phyloP scores from a whole-genome alignment of 306 rosid species.

The Fagus sylvatica region DNA sequence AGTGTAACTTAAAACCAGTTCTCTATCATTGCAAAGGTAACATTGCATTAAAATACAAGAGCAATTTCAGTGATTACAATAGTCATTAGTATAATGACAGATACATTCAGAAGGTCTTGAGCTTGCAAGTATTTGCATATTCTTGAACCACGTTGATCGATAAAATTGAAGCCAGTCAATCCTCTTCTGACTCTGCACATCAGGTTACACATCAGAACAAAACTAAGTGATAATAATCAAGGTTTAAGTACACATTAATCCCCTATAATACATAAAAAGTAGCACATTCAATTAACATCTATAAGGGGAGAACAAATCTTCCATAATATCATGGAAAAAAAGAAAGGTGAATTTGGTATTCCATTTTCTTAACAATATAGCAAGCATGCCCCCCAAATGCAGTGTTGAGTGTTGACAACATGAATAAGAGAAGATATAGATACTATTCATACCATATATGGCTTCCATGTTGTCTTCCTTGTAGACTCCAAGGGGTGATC shows the following conservation, averaged over 20 bases:
- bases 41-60: background rate
- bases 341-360: background rate
- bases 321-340: too few relatives aligned
- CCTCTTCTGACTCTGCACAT: slow-evolving; percentile 66
- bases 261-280: background rate
- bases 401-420: slow-evolving; percentile 13
- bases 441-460: slow-evolving; percentile 57
- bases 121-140: background rate
- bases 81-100: background rate
- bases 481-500: slow-evolving; percentile 87
- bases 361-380: slow-evolving; percentile 1
- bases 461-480: slow-evolving; percentile 93
- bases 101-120: background rate
- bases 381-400: background rate
- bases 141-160: slow-evolving; percentile 2
- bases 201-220: slow-evolving; percentile 23
- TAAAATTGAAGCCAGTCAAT: slow-evolving; percentile 28
- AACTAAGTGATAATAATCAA: background rate
- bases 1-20: too few relatives aligned
- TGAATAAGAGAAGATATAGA: slow-evolving; percentile 8
- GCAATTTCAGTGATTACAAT: background rate
- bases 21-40: background rate
- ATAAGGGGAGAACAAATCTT: background rate
- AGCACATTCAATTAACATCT: background rate
- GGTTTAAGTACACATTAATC: background rate